Evolutionary conservation across 2,329 filamentous ascomycete species (phyloP).

Genomic region (Fusarium poae): DNA sequence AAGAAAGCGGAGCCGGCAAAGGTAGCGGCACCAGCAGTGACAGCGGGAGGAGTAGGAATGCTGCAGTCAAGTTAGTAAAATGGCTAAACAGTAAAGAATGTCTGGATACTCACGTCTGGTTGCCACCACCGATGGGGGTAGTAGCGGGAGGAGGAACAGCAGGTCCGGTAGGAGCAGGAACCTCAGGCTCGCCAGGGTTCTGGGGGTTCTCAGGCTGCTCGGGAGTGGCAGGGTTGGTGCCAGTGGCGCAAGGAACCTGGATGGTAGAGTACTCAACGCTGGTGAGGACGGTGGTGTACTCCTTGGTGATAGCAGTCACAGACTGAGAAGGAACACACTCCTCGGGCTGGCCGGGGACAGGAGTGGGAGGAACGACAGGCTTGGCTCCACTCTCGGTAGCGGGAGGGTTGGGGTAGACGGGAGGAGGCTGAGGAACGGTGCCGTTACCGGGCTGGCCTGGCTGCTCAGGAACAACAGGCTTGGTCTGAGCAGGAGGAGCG

Average conservation of each 20-base stretch:
- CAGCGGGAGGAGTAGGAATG: constrained; percentile 50
- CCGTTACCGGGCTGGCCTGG: constrained; percentile 36
- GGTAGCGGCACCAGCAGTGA: constrained; percentile 66
- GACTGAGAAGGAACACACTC: constrained; percentile 51
- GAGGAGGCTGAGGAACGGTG: constrained; percentile 37
- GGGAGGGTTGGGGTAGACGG: constrained; percentile 40
- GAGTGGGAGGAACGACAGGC: constrained; percentile 35
- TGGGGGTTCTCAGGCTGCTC: constrained; percentile 6
- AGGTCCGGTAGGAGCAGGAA: constrained; percentile 31
- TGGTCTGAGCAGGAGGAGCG: constrained; percentile 21
- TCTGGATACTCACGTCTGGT: constrained; percentile 51
- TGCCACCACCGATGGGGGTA: constrained; percentile 46
- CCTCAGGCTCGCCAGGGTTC: constrained; percentile 18
- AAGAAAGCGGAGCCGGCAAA: constrained; percentile 66
- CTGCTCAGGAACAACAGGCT: constrained; percentile 9
- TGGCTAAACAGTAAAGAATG: constrained; percentile 21
- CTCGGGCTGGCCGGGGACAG: constrained; percentile 27
- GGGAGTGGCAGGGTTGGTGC: constrained; percentile 26
- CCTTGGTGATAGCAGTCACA: constrained; percentile 67
- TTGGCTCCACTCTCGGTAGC: constrained; percentile 27
- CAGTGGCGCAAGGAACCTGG: constrained; percentile 46
- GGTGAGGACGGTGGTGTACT: constrained; percentile 68
- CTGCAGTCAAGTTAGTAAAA: constrained; percentile 28
- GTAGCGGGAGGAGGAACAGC: constrained; percentile 48
- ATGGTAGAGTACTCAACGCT: constrained; percentile 65